A percentile compares a stretch with the other conserved stretches of the same genome.
Conservation (phyloP, 345 rosid genomes). For the Mallotus nudiflorus region DNA sequence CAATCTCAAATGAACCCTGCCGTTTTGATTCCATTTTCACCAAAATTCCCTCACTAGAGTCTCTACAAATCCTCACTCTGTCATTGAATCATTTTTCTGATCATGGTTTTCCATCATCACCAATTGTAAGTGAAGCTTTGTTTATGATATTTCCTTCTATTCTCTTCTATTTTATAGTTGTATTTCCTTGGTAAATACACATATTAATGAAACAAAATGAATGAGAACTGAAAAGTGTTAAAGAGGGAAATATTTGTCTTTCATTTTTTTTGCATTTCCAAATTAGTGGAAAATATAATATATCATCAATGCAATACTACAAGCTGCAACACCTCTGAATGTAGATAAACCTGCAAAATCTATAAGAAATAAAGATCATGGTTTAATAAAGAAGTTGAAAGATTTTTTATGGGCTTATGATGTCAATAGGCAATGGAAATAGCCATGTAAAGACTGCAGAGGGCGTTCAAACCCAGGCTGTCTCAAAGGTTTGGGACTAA, state of each 20-base stretch:
- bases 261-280: not conserved
- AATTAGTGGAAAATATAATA: slow-evolving; percentile 17
- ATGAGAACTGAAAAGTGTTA: not conserved
- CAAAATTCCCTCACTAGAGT: too few species aligned
- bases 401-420: slow-evolving; percentile 81
- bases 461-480: slow-evolving; percentile 44
- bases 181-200: not conserved
- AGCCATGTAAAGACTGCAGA: slow-evolving; percentile 48
- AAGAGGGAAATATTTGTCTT: not conserved
- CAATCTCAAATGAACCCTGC: too few species aligned
- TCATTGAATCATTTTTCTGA: too few species aligned
- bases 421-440: slow-evolving; percentile 65
- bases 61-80: too few species aligned
- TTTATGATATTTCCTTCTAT: slow-evolving; percentile 1
- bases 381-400: slow-evolving; percentile 81
- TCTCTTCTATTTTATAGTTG: not conserved
- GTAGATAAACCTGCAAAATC: slow-evolving; percentile 65
- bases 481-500: slow-evolving; percentile 60
- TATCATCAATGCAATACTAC: slow-evolving; percentile 27
- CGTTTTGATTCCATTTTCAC: too few species aligned
- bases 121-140: slow-evolving; percentile 52
- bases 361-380: slow-evolving; percentile 56
- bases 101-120: slow-evolving; percentile 45
- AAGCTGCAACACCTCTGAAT: slow-evolving; percentile 50
- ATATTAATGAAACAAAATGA: not conserved